phyloP scores from a whole-genome alignment of 768 basidiomycete species.

The Hygrocybe punicea region DNA sequence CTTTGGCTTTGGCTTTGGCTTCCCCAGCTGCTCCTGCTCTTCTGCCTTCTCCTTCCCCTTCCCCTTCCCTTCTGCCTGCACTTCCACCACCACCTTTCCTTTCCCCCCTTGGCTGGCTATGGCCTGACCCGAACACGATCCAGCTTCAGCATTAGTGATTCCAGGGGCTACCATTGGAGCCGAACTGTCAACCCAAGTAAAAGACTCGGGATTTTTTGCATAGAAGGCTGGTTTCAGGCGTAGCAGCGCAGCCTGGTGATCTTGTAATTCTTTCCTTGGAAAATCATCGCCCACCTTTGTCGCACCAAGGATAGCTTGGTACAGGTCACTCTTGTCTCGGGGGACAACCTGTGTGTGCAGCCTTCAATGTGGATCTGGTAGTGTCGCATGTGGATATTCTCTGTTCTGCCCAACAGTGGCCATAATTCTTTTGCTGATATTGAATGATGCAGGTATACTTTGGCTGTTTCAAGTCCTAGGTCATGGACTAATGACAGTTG shows the following conservation, averaged over 20 bases:
- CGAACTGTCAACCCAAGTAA: too few relatives aligned
- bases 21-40: too few relatives aligned
- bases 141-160: too few relatives aligned
- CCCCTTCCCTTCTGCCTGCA: too few relatives aligned
- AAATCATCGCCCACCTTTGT: conserved; percentile 2
- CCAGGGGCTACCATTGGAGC: too few relatives aligned
- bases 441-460: not conserved
- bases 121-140: too few relatives aligned
- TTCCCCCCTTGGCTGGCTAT: too few relatives aligned
- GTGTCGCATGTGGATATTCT: conserved; percentile 2
- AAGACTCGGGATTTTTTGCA: not conserved
- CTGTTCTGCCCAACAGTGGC: not conserved
- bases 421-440: not conserved
- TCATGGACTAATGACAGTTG: not conserved
- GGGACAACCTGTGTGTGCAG: not conserved
- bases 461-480: not conserved
- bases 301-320: not conserved
- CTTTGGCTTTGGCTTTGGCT: too few relatives aligned
- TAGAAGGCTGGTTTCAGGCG: conserved; percentile 3
- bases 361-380: conserved; percentile 7
- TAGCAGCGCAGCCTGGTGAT: not conserved
- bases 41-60: too few relatives aligned
- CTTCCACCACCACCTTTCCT: too few relatives aligned
- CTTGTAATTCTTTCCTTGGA: not conserved
- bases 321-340: not conserved